phyloP scores from a whole-genome alignment of 306 rosid species.

The Herpetospermum pedunculosum region DNA sequence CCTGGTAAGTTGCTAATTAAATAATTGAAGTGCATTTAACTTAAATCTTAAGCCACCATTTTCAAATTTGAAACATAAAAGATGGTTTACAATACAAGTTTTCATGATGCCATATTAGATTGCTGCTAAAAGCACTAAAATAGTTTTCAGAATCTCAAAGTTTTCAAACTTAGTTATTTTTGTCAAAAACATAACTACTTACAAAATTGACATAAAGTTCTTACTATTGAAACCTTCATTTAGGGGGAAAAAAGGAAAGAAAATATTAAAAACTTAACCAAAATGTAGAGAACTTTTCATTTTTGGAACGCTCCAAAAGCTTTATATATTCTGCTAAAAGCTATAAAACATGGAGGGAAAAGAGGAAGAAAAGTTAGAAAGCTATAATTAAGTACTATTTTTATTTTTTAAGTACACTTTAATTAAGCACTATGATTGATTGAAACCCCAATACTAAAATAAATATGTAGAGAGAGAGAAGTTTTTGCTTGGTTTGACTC shows the following conservation, averaged over 20 bases:
- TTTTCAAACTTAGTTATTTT: not conserved
- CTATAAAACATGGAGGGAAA: conserved; percentile 8
- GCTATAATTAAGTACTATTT: not conserved
- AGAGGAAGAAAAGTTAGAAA: not conserved
- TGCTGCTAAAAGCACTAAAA: no score
- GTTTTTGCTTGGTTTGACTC: conserved; percentile 2
- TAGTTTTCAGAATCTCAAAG: not conserved
- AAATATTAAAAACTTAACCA: not conserved
- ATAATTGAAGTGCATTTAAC: no score
- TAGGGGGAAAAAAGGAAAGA: not conserved
- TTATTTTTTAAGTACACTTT: no score
- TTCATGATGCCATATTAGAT: no score
- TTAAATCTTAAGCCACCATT: no score
- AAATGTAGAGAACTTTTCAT: not conserved
- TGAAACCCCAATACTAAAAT: not conserved
- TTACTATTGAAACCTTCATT: not conserved
- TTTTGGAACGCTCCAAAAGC: not conserved
- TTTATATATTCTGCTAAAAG: not conserved
- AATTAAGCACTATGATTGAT: not conserved
- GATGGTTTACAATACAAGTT: no score
- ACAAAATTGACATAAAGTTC: not conserved
- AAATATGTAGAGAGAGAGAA: not conserved
- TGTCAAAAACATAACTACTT: no score
- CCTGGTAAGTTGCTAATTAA: no score
- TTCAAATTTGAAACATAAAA: no score